A percentile compares a stretch with the other conserved stretches of the same genome.
Evolutionary conservation across 2,329 filamentous ascomycete genomes (phyloP).

Genomic region (Pestalotiopsis fici): DNA sequence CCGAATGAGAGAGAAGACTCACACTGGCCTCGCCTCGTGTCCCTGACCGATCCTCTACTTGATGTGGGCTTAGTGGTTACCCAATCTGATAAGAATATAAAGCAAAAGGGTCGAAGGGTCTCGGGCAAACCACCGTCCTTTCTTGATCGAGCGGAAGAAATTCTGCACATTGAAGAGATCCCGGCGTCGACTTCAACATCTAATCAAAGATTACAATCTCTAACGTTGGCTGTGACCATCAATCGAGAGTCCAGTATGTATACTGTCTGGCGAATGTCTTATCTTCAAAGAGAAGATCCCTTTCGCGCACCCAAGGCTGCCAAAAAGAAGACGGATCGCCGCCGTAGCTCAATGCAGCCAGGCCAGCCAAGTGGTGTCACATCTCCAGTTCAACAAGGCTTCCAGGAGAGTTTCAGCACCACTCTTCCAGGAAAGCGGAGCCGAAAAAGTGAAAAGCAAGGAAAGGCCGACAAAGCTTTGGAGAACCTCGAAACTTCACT

Average conservation of each 20-base stretch:
- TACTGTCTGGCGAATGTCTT: conserved; percentile 82
- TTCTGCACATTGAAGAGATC: conserved; percentile 76
- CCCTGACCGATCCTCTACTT: conserved; percentile 80
- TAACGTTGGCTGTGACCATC: conserved; percentile 78
- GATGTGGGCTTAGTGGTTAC: conserved; percentile 83
- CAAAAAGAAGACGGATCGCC: conserved; percentile 47
- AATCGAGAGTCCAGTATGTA: conserved; percentile 77
- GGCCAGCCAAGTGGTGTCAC: conserved; percentile 72
- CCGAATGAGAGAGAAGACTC: conserved; percentile 54
- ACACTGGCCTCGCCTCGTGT: conserved; percentile 76
- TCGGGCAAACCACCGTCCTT: conserved; percentile 49
- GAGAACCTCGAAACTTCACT: conserved; percentile 69
- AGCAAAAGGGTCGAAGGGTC: conserved; percentile 38
- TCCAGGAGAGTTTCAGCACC: conserved; percentile 77
- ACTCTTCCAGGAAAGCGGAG: conserved; percentile 54
- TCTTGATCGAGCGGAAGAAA: conserved; percentile 76
- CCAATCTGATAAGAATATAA: conserved; percentile 43
- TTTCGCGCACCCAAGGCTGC: conserved; percentile 49
- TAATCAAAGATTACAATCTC: conserved; percentile 38
- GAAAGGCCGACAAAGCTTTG: conserved; percentile 46
- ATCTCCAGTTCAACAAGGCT: conserved; percentile 71
- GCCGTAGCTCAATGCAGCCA: conserved; percentile 67
- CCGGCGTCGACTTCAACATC: conserved; percentile 51
- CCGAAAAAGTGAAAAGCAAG: conserved; percentile 52
- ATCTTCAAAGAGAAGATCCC: conserved; percentile 68